Percentiles rank a stretch among this genome's conserved stretches.
phyloP scores from a whole-genome alignment of 2,329 filamentous ascomycete species.

The Penicillium sp. region DNA sequence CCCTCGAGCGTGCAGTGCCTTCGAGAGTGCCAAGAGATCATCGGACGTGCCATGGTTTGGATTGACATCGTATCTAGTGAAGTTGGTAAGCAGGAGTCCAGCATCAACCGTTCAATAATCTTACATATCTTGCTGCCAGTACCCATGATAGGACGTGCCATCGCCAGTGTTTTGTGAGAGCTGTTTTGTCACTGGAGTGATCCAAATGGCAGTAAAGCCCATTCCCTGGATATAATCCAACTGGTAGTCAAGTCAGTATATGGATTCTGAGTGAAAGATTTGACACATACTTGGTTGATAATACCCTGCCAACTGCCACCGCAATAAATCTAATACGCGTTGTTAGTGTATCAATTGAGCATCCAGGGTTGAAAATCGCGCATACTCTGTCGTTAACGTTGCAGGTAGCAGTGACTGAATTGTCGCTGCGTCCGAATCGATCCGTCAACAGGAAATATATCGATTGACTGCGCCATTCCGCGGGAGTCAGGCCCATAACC shows the following conservation, averaged over 20 bases:
- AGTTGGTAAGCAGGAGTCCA: slow-evolving; percentile 45
- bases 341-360: slow-evolving; percentile 19
- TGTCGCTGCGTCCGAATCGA: slow-evolving; percentile 44
- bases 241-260: slow-evolving; percentile 19
- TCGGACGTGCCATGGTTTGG: slow-evolving; percentile 58
- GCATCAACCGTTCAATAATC: slow-evolving; percentile 33
- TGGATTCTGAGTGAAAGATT: too few relatives aligned
- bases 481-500: slow-evolving; percentile 29
- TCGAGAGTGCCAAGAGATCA: slow-evolving; percentile 60
- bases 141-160: slow-evolving; percentile 53
- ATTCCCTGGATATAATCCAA: slow-evolving; percentile 53
- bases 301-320: slow-evolving; percentile 51
- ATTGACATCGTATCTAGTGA: slow-evolving; percentile 53
- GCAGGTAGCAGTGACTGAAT: slow-evolving; percentile 37
- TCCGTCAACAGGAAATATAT: slow-evolving; percentile 50
- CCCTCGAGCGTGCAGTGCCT: slow-evolving; percentile 54
- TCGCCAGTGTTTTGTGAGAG: slow-evolving; percentile 37
- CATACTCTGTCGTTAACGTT: slow-evolving; percentile 27
- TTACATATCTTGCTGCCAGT: slow-evolving; percentile 52
- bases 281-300: slow-evolving; percentile 39
- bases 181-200: slow-evolving; percentile 47
- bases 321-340: slow-evolving; percentile 47
- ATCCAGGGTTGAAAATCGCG: background rate
- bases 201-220: slow-evolving; percentile 53
- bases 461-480: slow-evolving; percentile 44